Evolutionary conservation across 2,329 filamentous ascomycete genomes (phyloP).

Genomic region (Raffaelea ambrosiae): DNA sequence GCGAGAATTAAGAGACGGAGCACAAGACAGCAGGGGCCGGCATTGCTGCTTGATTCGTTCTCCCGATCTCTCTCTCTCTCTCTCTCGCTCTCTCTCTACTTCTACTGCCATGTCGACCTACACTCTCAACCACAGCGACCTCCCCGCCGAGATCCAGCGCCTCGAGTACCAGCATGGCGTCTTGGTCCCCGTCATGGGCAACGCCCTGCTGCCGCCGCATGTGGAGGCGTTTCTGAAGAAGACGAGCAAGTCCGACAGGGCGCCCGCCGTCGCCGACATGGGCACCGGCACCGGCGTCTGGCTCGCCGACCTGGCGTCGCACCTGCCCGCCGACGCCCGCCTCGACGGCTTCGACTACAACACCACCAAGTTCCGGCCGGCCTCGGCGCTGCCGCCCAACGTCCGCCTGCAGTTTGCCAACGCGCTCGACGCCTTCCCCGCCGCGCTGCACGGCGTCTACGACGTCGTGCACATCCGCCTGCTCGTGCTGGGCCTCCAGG

Average conservation of each 20-base stretch:
- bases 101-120: conserved; percentile 5
- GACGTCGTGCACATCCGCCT: conserved; percentile 10
- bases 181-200: conserved; percentile 2
- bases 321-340: conserved; percentile 2
- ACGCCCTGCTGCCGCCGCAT: conserved; percentile 1
- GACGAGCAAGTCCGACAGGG: too few species aligned
- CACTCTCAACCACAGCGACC: conserved; percentile 5
- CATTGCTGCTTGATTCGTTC: too few species aligned
- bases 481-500: conserved; percentile 3
- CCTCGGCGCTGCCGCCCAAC: conserved; percentile 2
- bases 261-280: conserved; percentile 6
- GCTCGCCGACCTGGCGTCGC: conserved; percentile 8
- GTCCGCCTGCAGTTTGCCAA: conserved; percentile 5
- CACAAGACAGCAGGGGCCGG: too few species aligned
- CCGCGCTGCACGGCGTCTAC: conserved; percentile 3
- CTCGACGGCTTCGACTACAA: conserved; percentile 9
- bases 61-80: too few species aligned
- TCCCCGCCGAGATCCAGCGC: conserved; percentile 6
- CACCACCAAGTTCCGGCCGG: conserved; percentile 8
- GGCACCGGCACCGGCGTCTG: conserved; percentile 10
- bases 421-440: conserved; percentile 1
- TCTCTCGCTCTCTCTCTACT: too few species aligned
- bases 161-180: conserved; percentile 10
- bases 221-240: background rate
- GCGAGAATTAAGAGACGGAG: too few species aligned